A percentile compares a stretch with the other conserved stretches of the same genome.
Evolutionary conservation across 1,139 yeast genomes (phyloP).

Genomic region (Suhomyces bolitotheri): DNA sequence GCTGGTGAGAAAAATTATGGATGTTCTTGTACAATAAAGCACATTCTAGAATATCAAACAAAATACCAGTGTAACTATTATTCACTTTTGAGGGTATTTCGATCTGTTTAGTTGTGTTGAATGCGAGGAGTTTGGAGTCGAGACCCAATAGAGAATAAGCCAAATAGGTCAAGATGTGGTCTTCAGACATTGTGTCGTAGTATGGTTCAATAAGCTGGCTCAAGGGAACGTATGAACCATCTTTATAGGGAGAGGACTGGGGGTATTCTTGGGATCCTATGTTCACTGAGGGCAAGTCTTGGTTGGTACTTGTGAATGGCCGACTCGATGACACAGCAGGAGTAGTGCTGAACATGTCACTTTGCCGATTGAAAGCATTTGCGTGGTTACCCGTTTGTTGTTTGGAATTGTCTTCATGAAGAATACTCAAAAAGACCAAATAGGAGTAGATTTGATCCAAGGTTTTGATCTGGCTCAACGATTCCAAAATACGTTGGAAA

Average conservation of each 20-base stretch:
- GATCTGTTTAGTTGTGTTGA: conserved; percentile 32
- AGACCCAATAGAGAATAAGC: conserved; percentile 74
- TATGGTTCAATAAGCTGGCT: conserved; percentile 29
- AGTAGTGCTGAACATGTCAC: conserved; percentile 6
- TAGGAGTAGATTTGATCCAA: conserved; percentile 40
- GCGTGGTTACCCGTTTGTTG: neutral
- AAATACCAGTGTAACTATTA: conserved; percentile 56
- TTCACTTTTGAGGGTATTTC: conserved; percentile 56
- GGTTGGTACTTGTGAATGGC: conserved; percentile 7
- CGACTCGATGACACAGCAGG: conserved; percentile 6
- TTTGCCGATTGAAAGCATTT: conserved; percentile 1
- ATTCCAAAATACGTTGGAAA: conserved; percentile 34
- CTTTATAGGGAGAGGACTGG: conserved; percentile 10
- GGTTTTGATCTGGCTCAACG: conserved; percentile 29
- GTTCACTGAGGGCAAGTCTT: conserved; percentile 1
- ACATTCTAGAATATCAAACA: conserved; percentile 66
- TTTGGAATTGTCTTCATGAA: conserved; percentile 3
- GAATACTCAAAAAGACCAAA: conserved; percentile 32
- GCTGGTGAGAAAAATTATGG: conserved; percentile 28
- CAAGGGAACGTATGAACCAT: conserved; percentile 7
- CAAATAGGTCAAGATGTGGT: conserved; percentile 54
- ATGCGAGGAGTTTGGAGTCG: conserved; percentile 61
- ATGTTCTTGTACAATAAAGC: conserved; percentile 64
- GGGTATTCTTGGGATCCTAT: conserved; percentile 4
- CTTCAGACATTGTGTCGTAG: conserved; percentile 45